A percentile compares a stretch with the other conserved stretches of the same genome.
Conservation (phyloP, 352 stramenopile species). For the Phytopythium delawarense region DNA sequence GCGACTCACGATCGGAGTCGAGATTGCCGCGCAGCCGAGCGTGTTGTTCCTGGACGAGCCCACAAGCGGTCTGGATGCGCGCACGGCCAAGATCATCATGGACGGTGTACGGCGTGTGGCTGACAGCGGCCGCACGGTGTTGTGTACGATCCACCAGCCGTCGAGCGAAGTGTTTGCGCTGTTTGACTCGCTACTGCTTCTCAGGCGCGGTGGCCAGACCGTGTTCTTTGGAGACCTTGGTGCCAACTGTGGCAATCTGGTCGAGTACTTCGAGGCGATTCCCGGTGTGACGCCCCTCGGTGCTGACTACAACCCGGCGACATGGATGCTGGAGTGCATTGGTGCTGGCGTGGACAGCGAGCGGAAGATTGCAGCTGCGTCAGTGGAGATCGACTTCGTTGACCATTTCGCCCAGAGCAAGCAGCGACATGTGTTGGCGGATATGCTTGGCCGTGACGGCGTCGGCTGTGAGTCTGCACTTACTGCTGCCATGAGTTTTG, state of each 20-base stretch:
- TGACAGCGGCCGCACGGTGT: conserved; percentile 1
- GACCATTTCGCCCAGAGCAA: conserved; percentile 18
- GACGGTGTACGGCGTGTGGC: conserved; percentile 42
- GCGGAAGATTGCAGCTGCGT: not conserved
- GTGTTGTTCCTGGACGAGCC: conserved; percentile 70
- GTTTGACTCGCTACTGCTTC: conserved; percentile 58
- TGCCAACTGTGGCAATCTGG: not conserved
- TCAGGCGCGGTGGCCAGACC: conserved; percentile 29
- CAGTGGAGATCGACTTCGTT: conserved; percentile 20
- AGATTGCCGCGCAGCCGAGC: conserved; percentile 61
- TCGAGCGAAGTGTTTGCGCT: conserved; percentile 67
- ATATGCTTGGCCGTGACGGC: conserved; percentile 14
- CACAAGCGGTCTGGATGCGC: conserved; percentile 71
- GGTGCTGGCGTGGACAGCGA: conserved; percentile 15
- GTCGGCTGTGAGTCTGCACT: conserved; percentile 1
- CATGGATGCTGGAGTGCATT: conserved; percentile 66
- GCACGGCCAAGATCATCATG: conserved; percentile 64
- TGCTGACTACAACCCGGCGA: conserved; percentile 52
- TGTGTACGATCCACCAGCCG: conserved; percentile 8
- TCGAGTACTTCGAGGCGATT: conserved; percentile 7
- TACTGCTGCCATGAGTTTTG: conserved; percentile 13
- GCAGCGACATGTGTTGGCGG: conserved; percentile 11
- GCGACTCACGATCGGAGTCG: conserved; percentile 32
- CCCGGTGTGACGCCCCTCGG: not conserved
- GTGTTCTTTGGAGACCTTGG: conserved; percentile 26